phyloP scores from a whole-genome alignment of 2,329 filamentous ascomycete genomes.

The Penicillium decumbens region DNA sequence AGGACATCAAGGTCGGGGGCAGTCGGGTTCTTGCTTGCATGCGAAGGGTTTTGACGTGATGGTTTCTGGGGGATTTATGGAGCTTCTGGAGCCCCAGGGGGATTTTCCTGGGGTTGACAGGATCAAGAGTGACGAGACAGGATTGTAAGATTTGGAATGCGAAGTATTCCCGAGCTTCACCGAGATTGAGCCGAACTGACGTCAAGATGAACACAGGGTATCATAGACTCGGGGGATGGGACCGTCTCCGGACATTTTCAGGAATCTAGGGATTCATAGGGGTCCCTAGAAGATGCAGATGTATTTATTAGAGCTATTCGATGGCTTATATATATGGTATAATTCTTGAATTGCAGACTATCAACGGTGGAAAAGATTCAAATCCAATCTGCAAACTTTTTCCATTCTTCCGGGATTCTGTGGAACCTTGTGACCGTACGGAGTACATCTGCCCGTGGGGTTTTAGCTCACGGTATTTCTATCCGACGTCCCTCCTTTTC shows the following conservation, averaged over 20 bases:
- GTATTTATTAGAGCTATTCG: not conserved
- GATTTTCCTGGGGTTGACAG: not conserved
- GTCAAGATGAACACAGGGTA: conserved; percentile 18
- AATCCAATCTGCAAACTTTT: not conserved
- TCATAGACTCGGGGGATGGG: not conserved
- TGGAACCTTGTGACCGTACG: not conserved
- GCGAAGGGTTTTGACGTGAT: not conserved
- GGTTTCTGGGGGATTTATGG: not conserved
- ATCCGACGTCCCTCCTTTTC: not conserved
- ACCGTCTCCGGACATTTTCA: not conserved
- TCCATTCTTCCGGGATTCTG: conserved; percentile 13
- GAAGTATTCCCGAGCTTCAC: conserved; percentile 12
- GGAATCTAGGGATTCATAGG: not conserved
- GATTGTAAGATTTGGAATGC: not conserved
- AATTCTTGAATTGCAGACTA: not conserved
- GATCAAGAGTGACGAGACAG: not conserved
- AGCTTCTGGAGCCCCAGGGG: not conserved
- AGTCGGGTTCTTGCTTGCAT: not conserved
- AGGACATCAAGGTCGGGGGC: not conserved
- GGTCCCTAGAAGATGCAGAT: not conserved
- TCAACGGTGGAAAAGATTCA: not conserved
- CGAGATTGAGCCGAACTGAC: conserved; percentile 27
- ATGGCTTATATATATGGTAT: not conserved
- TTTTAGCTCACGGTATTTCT: conserved; percentile 3
- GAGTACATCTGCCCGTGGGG: conserved; percentile 10